phyloP scores from a whole-genome alignment of 306 rosid species.

The Trifolium repens region DNA sequence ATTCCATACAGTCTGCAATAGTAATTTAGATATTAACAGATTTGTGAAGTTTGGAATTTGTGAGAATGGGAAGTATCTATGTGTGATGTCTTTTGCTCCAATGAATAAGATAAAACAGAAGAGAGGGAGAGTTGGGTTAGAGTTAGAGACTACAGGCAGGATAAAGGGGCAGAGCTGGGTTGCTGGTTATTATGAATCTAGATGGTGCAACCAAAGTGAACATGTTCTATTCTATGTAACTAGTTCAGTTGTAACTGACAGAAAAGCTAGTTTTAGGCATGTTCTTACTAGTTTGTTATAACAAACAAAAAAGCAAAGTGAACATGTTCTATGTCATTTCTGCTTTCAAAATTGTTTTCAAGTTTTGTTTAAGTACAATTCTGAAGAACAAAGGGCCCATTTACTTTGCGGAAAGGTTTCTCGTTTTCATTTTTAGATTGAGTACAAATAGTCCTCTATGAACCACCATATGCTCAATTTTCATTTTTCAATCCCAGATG shows the following conservation, averaged over 20 bases:
- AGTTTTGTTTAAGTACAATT: neutral
- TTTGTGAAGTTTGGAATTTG: neutral
- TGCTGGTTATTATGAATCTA: neutral
- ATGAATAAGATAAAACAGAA: neutral
- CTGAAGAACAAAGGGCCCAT: neutral
- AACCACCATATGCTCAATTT: neutral
- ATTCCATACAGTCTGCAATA: too few species aligned
- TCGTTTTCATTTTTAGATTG: neutral
- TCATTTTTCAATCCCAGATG: neutral
- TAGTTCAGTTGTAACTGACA: neutral
- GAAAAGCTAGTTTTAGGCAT: neutral
- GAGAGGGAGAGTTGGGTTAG: neutral
- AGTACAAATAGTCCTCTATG: neutral
- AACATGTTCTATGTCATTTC: neutral
- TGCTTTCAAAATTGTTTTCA: neutral
- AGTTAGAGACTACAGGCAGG: neutral
- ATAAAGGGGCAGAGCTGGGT: neutral
- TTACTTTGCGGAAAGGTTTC: neutral
- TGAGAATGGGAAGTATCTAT: neutral
- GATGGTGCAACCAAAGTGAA: neutral
- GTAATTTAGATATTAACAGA: too few species aligned
- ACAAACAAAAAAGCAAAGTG: neutral
- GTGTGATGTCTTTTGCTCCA: constrained; percentile 3
- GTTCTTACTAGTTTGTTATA: neutral
- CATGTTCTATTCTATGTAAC: neutral